Percentiles rank a stretch among this genome's conserved stretches.
Evolutionary conservation across 495 filamentous ascomycete genomes (phyloP).

Genomic region (Hyaloscypha hepaticicola): DNA sequence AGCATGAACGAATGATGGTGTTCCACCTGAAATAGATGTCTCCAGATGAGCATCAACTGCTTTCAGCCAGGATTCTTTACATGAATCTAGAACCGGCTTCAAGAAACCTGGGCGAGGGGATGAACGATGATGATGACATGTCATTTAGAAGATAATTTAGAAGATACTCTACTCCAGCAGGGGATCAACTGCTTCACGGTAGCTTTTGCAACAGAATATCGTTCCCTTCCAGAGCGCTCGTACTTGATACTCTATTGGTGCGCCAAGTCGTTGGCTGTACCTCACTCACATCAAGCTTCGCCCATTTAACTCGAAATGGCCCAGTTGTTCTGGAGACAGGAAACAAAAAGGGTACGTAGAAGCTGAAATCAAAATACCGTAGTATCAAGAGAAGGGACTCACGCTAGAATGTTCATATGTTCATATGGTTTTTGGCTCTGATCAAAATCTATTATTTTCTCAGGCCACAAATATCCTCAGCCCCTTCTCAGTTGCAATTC

Average conservation of each 20-base stretch:
- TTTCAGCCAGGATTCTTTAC: neutral
- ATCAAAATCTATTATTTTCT: slow-evolving; percentile 24
- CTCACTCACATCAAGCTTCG: too few relatives aligned
- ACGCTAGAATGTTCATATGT: slow-evolving; percentile 3
- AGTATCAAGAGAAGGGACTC: neutral
- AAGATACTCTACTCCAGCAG: slow-evolving; percentile 15
- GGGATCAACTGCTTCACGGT: slow-evolving; percentile 21
- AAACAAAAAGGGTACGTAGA: too few relatives aligned
- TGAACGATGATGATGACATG: slow-evolving; percentile 2
- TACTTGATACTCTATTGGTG: too few relatives aligned
- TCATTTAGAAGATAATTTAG: slow-evolving; percentile 13
- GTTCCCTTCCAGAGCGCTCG: too few relatives aligned
- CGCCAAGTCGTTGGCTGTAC: too few relatives aligned
- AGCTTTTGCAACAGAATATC: slow-evolving; percentile 5
- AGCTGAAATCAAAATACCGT: too few relatives aligned
- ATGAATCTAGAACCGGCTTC: neutral
- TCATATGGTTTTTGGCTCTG: slow-evolving; percentile 14
- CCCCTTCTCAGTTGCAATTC: neutral
- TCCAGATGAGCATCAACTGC: neutral
- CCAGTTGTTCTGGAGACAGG: too few relatives aligned
- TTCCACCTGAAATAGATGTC: neutral
- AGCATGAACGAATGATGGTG: neutral
- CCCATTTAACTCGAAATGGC: too few relatives aligned
- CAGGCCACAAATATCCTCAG: neutral
- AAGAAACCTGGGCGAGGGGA: neutral